Conservation (phyloP, 1,284 basidiomycete species). For the Rhizoctonia solani region DNA sequence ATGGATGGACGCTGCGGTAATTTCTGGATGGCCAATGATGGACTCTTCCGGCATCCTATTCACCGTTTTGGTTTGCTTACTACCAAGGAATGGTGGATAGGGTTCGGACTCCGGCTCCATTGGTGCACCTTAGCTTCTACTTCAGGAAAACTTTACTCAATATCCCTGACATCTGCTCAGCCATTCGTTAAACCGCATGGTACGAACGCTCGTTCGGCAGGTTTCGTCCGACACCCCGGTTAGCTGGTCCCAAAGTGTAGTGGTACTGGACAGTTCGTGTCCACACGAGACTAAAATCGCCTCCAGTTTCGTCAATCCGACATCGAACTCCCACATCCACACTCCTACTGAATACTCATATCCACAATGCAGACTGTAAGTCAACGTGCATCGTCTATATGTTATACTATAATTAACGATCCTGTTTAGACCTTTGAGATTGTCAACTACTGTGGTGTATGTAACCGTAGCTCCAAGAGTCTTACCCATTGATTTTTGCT, state of each 20-base stretch:
- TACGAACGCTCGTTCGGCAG: neutral
- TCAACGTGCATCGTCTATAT: too few relatives aligned
- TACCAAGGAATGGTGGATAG: too few relatives aligned
- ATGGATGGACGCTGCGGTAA: neutral
- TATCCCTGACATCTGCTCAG: too few relatives aligned
- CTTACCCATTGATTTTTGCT: neutral
- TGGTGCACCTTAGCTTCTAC: too few relatives aligned
- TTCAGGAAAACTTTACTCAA: too few relatives aligned
- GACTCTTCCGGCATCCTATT: too few relatives aligned
- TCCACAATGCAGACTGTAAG: constrained; percentile 24
- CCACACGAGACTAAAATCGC: neutral
- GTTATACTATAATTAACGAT: neutral
- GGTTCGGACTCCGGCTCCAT: too few relatives aligned
- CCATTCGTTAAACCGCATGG: neutral
- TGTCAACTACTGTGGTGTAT: constrained; percentile 33
- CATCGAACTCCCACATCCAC: constrained; percentile 18
- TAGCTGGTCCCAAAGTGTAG: neutral
- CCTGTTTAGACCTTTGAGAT: constrained; percentile 12
- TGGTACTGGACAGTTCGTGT: constrained; percentile 4
- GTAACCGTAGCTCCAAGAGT: neutral
- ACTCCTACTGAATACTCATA: neutral
- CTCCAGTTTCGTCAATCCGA: neutral
- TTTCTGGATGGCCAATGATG: too few relatives aligned
- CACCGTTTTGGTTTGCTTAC: too few relatives aligned
- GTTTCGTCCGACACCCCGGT: neutral